A percentile compares a stretch with the other conserved stretches of the same genome.
phyloP scores from a whole-genome alignment of 495 filamentous ascomycete species.

The Entonaema liquescens region DNA sequence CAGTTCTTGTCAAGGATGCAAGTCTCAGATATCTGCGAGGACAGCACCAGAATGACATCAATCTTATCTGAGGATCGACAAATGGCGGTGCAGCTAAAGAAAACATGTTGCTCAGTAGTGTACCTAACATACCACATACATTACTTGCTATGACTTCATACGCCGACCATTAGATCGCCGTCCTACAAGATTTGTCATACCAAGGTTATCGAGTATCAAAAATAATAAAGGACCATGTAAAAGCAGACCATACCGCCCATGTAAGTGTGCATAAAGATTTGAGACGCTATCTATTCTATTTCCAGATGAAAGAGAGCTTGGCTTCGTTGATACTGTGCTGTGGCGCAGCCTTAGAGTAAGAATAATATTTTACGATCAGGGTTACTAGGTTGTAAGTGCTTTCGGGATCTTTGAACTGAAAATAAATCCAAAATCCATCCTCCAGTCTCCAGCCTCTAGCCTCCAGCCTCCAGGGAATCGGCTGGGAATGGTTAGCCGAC shows the following conservation, averaged over 20 bases:
- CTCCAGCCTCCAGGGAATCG: background rate
- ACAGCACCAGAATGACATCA: slow-evolving; percentile 32
- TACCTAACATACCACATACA: background rate
- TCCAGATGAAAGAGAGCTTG: slow-evolving; percentile 9
- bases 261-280: background rate
- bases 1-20: slow-evolving; percentile 11
- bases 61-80: slow-evolving; percentile 28
- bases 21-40: slow-evolving; percentile 8
- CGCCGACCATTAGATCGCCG: slow-evolving; percentile 3
- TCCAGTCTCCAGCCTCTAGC: background rate
- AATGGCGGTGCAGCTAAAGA: slow-evolving; percentile 22
- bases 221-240: slow-evolving; percentile 5
- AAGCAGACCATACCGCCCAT: too few relatives aligned
- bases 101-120: background rate
- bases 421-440: background rate
- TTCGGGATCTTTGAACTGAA: slow-evolving; percentile 22
- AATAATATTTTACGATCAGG: slow-evolving; percentile 12
- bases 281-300: slow-evolving; percentile 13
- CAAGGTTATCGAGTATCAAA: background rate
- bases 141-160: slow-evolving; percentile 30
- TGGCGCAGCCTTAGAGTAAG: slow-evolving; percentile 15
- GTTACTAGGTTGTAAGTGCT: background rate
- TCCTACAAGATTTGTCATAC: slow-evolving; percentile 11
- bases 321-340: slow-evolving; percentile 11
- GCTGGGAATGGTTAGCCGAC: background rate